phyloP scores from a whole-genome alignment of 108 stramenopile genomes.

The Cyclostephanos tholiformis region DNA sequence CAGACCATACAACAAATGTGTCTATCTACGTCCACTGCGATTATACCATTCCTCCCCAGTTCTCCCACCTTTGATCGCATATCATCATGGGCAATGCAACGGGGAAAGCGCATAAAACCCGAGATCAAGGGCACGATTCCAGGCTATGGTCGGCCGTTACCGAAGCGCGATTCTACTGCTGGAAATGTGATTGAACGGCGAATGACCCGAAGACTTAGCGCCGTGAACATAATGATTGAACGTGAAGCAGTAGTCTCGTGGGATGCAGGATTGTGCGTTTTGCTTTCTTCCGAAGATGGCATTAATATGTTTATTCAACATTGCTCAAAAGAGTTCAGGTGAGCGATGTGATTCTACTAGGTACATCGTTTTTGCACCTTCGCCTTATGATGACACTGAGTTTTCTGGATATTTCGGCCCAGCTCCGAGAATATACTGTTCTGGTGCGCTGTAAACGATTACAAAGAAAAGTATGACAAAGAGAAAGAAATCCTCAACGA shows the following conservation, averaged over 20 bases:
- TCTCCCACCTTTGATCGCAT: neutral
- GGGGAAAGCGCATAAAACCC: slow-evolving; percentile 22
- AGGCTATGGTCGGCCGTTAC: slow-evolving; percentile 48
- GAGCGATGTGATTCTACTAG: neutral
- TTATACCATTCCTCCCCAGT: slow-evolving; percentile 40
- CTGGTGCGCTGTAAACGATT: slow-evolving; percentile 56
- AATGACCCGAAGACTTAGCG: neutral
- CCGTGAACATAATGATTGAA: neutral
- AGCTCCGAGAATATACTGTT: slow-evolving; percentile 45
- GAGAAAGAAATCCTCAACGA: slow-evolving; percentile 1
- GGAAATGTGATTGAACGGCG: slow-evolving; percentile 7
- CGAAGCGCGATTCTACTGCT: neutral
- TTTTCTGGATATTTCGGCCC: neutral
- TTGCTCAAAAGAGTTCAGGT: slow-evolving; percentile 55
- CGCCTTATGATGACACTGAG: neutral
- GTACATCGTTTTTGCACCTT: neutral
- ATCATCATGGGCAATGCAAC: slow-evolving; percentile 20
- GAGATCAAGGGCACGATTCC: slow-evolving; percentile 25
- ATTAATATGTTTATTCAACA: slow-evolving; percentile 44
- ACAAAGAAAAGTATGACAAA: slow-evolving; percentile 35
- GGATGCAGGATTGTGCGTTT: slow-evolving; percentile 51
- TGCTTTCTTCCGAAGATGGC: slow-evolving; percentile 48
- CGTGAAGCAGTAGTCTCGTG: slow-evolving; percentile 32
- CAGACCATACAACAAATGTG: slow-evolving; percentile 52
- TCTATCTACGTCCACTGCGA: slow-evolving; percentile 40